Evolutionary conservation across 2,329 filamentous ascomycete species (phyloP).

Genomic region (Capronia coronata): DNA sequence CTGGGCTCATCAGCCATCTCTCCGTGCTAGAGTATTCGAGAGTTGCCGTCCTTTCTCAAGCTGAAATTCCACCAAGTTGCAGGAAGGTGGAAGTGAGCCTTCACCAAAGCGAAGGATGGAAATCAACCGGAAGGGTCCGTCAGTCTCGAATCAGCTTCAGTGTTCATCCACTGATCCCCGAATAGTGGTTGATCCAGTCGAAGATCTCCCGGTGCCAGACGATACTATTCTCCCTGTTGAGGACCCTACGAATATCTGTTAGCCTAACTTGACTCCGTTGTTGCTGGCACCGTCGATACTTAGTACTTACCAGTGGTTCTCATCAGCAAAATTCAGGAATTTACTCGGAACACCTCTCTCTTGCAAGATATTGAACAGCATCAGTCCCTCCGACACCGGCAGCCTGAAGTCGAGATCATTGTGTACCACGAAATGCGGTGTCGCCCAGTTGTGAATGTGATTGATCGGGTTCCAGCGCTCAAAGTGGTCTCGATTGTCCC

Average conservation of each 20-base stretch:
- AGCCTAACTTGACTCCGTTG: too few species aligned
- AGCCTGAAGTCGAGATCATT: conserved; percentile 81
- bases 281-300: too few species aligned
- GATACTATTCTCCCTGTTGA: conserved; percentile 81
- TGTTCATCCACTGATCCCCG: conserved; percentile 27
- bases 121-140: too few species aligned
- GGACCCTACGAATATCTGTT: conserved; percentile 53
- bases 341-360: conserved; percentile 65
- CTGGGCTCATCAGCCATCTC: too few species aligned
- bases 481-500: conserved; percentile 55
- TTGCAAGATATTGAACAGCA: conserved; percentile 76
- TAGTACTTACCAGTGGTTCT: conserved; percentile 50
- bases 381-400: conserved; percentile 69
- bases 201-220: conserved; percentile 82
- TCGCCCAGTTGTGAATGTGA: conserved; percentile 62
- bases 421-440: conserved; percentile 78
- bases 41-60: too few species aligned
- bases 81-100: too few species aligned
- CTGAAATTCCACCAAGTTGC: too few species aligned
- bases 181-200: conserved; percentile 59
- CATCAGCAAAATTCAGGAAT: conserved; percentile 71
- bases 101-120: too few species aligned
- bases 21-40: too few species aligned
- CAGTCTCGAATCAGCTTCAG: too few species aligned
- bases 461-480: conserved; percentile 64